Evolutionary conservation across 768 basidiomycete species (phyloP).

Genomic region (Suillus lakei): DNA sequence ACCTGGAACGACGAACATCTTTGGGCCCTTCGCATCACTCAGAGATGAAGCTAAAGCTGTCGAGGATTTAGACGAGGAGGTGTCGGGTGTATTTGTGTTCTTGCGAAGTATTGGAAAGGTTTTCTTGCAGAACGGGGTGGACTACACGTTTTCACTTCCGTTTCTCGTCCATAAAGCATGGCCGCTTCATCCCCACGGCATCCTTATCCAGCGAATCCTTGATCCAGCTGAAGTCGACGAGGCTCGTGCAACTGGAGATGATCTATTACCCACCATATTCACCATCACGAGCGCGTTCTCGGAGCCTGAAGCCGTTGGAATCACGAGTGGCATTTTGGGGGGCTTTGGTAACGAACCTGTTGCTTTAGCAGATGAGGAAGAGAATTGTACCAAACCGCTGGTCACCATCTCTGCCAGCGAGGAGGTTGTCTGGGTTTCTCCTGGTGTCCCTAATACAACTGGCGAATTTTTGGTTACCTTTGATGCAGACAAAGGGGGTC

Average conservation of each 20-base stretch:
- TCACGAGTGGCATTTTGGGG: slow-evolving; percentile 64
- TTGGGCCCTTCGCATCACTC: slow-evolving; percentile 45
- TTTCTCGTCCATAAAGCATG: slow-evolving; percentile 82
- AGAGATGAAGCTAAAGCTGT: slow-evolving; percentile 36
- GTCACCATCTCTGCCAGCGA: slow-evolving; percentile 66
- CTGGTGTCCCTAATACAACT: slow-evolving; percentile 42
- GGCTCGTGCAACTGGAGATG: slow-evolving; percentile 65
- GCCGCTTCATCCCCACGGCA: slow-evolving; percentile 78
- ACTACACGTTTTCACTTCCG: slow-evolving; percentile 80
- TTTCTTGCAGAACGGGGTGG: slow-evolving; percentile 69
- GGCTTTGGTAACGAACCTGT: slow-evolving; percentile 38
- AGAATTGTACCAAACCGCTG: slow-evolving; percentile 53
- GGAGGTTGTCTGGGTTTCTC: slow-evolving; percentile 65
- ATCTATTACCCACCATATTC: slow-evolving; percentile 79
- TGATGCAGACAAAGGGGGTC: slow-evolving; percentile 51
- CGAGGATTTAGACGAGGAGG: slow-evolving; percentile 41
- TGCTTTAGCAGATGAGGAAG: slow-evolving; percentile 58
- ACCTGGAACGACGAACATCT: slow-evolving; percentile 30
- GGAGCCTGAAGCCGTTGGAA: slow-evolving; percentile 73
- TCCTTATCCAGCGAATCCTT: slow-evolving; percentile 77
- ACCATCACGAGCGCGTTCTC: slow-evolving; percentile 77
- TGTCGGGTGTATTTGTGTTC: slow-evolving; percentile 77
- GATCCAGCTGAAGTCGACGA: slow-evolving; percentile 71
- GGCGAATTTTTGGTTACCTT: slow-evolving; percentile 63
- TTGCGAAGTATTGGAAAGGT: slow-evolving; percentile 75